phyloP scores from a whole-genome alignment of 805 yeast species.

The Martiniozyma abietophila region DNA sequence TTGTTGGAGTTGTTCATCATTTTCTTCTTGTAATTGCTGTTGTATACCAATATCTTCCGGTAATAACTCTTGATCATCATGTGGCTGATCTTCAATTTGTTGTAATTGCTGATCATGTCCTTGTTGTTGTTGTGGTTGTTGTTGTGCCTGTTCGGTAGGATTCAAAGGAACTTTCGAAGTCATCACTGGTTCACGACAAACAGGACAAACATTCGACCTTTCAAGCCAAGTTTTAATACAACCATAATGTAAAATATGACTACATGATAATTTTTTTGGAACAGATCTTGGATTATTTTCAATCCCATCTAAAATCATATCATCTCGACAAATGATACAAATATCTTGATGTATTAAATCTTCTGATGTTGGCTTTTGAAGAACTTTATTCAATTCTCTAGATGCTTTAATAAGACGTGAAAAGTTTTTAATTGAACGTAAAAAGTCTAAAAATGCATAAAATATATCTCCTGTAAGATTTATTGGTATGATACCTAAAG shows the following conservation, averaged over 20 bases:
- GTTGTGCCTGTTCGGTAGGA: too few relatives aligned
- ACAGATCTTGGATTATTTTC: slow-evolving; percentile 28
- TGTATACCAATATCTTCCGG: too few relatives aligned
- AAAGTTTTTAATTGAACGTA: slow-evolving; percentile 30
- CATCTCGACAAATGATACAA: slow-evolving; percentile 90
- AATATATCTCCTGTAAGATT: slow-evolving; percentile 25
- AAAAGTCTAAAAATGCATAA: slow-evolving; percentile 19
- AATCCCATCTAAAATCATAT: slow-evolving; percentile 45
- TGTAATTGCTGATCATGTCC: too few relatives aligned
- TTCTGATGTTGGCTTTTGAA: slow-evolving; percentile 51
- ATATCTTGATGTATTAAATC: slow-evolving; percentile 57
- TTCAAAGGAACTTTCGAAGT: too few relatives aligned
- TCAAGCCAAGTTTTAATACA: slow-evolving; percentile 92
- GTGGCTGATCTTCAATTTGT: too few relatives aligned
- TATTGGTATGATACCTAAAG: slow-evolving; percentile 30
- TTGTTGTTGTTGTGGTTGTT: background rate
- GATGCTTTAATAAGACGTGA: slow-evolving; percentile 35
- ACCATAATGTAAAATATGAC: slow-evolving; percentile 81
- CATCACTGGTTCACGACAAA: slow-evolving; percentile 70
- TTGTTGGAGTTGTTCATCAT: too few relatives aligned
- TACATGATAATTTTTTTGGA: slow-evolving; percentile 76
- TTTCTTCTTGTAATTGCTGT: too few relatives aligned
- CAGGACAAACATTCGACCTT: slow-evolving; percentile 87
- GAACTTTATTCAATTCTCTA: slow-evolving; percentile 51
- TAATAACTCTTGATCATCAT: too few relatives aligned